Base-by-base conservation (phyloP, 164 flowering plant species). In the Houttuynia cordata region DNA sequence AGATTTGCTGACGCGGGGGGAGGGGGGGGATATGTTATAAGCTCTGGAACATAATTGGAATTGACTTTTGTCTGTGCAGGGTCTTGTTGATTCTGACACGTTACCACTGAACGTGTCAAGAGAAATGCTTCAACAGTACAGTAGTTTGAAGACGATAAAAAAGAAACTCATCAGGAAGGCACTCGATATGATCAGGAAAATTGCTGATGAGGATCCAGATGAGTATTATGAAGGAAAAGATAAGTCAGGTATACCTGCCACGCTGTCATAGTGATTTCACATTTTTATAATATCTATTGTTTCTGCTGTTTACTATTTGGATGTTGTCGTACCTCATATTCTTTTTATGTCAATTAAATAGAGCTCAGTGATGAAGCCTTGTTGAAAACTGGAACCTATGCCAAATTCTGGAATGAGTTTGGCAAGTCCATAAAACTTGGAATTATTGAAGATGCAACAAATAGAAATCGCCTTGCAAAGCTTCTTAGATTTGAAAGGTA, bases 101-200 rank as follows among this genome's bases (percentile, higher is more conserved):
- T 71, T 93, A 42, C 99, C 99, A 14, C 89, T 93, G 9, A 93
- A 93, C 69, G 97, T 93, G 19, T 90, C 99, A 41, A 75, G 99
- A 67, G 99, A 93, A 79, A 90, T 93, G 97, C 95, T 93, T 70
- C 99, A 93, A 75, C 92, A 84, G 56, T 94, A 93, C 72, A 82
- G 82, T 78, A 93, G 97, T 68, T 73, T 93, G 76, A 90, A 88
- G 68, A 90, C 96, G 12, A 93, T 93, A 51, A 93, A 90, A 84
- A 93, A 93, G 83, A 93, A 93, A 63, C 91, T 90, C 50, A 88
- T 93, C 66, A 73, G 96, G 37, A 90, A 93, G 79, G 97, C 97
- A 51, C 93, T 93, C 74, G 97, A 88, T 71, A 93, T 93, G 97
- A 90, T 93, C 55, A 84, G 95, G 20, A 81, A 73, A 63, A 70